These are phyloP conservation scores for Entomortierella lignicola DNA, from an alignment of 192 early-diverging fungal genomes.

Conservation along the genomic window DNA sequence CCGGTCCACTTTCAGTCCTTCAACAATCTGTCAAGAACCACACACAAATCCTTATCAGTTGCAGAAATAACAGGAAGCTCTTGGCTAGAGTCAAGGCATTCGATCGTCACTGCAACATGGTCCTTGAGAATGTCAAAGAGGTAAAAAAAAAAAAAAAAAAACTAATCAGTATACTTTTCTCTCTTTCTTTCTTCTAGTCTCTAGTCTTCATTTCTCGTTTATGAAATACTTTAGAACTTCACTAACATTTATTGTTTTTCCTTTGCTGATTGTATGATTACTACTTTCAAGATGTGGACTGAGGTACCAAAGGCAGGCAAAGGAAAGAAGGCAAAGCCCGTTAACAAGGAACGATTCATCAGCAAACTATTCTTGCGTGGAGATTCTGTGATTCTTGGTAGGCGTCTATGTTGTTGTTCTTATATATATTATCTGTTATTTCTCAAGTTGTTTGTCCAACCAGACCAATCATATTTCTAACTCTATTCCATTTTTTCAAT, in stretches of 20 bases:
- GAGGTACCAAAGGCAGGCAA: constrained; percentile 92
- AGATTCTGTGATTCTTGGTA: constrained; percentile 92
- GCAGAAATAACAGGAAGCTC: constrained; percentile 98
- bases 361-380: constrained; percentile 98
- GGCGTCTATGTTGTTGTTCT: not conserved
- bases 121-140: constrained; percentile 99
- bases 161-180: not conserved
- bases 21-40: constrained; percentile 94
- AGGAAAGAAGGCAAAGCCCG: constrained; percentile 95
- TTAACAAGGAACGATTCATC: constrained; percentile 99
- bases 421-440: too few species aligned
- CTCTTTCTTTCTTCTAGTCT: not conserved
- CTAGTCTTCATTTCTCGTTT: too few species aligned
- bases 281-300: constrained; percentile 99
- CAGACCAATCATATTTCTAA: too few species aligned
- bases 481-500: not conserved
- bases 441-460: too few species aligned
- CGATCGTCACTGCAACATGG: constrained; percentile 99
- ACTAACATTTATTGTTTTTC: too few species aligned
- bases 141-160: constrained; percentile 48
- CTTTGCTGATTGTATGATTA: constrained; percentile 2
- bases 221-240: too few species aligned
- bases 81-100: constrained; percentile 98
- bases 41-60: constrained; percentile 96
- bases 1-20: constrained; percentile 96